Base-by-base conservation (phyloP, 2,329 filamentous ascomycete species). In the Sporothrix humicola region DNA sequence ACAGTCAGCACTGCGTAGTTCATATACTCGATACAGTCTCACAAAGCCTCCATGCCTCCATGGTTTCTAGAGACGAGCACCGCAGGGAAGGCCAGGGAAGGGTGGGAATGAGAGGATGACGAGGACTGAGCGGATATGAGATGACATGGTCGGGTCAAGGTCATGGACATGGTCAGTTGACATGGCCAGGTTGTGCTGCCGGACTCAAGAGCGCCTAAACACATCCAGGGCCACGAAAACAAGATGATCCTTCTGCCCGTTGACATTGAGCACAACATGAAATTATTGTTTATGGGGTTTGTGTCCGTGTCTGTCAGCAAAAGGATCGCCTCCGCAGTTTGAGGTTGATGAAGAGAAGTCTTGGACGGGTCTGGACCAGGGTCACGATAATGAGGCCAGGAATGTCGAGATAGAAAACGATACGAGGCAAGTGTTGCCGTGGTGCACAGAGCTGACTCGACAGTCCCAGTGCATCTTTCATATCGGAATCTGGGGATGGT, bases 11-110 rank as follows among this genome's bases (percentile, higher is more conserved):
- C 7, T 37, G 61, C 42, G 42, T 26, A 48, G n/a, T 26, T 50
- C 56, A 71, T 73, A n/a, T 71, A 73, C 42, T 59, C 69, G 37
- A 37, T 56, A 73, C 72, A 73, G 68, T 73, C 26, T 50, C 68
- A 73, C 72, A 71, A 50, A 37, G 31, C 31, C 31, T 37, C 7
- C 31, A 37, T 37, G 31, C 31, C 56, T 15, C n/a, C 72, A 31
- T 50, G 20, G 72, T 70, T 70, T 73, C 56, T 31, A 70, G 10
- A 73, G 72, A 48, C 66, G 72, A 70, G 46, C 66, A 73, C 72
- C 17, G 13, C 72, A 73, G 72, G 65, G 37, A 70, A 50, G 13
- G 23, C 13, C 72, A 73, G 72, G 54, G 37, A 70, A 50, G 13
- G 23, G 31, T 2, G 48, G 20, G n/a, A 23, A 42, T 31, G 42